Evolutionary conservation across 495 filamentous ascomycete species (phyloP), one percentile per base, ranked within the genome.

Genomic region (Rostrohypoxylon terebratum): DNA sequence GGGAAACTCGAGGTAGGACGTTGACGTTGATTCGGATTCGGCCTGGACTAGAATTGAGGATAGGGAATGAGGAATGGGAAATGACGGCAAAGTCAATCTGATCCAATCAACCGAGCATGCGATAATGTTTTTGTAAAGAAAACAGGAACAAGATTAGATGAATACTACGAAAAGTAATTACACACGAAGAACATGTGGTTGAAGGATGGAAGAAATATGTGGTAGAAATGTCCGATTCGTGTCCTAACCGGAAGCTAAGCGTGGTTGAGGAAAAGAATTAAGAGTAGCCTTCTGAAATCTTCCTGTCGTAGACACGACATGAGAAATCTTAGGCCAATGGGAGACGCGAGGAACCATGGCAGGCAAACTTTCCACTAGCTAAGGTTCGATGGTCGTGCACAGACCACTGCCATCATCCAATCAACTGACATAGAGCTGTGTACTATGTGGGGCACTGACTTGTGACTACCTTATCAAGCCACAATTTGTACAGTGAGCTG

Each of bases 271-370:
- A 68, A 63, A 68, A 73, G 60, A 69, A 66, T 66, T 65, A 28
- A 5, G 6, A 3, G 71, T 55, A 75, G 72, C 66, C 66, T 72
- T 63, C 73, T 65, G 23, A 34, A 34, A 31, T 57, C 10, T 59
- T 59, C 38, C 33, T n/a, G 14, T 23, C 57, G 61, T 38, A 59
- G 50, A 63, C 62, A 70, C 47, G 59, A 54, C 68, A 36, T 34
- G 57, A 65, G 64, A 68, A 71, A 66, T 14, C 33, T 60, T 59
- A 38, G 58, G 33, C 73, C 75, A 75, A 77, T 75, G 16, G 38
- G 61, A 66, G 60, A 73, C 71, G 71, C 71, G 71, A 66, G 57
- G 25, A 42, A 42, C 34, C 34, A 42, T 61, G 48, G 47, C 62
- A 63, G 62, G 58, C 71, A 69, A 69, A 69, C 66, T 58, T 58